Conservation (phyloP, 2,329 filamentous ascomycete species). For the Aspergillus bombycis region DNA sequence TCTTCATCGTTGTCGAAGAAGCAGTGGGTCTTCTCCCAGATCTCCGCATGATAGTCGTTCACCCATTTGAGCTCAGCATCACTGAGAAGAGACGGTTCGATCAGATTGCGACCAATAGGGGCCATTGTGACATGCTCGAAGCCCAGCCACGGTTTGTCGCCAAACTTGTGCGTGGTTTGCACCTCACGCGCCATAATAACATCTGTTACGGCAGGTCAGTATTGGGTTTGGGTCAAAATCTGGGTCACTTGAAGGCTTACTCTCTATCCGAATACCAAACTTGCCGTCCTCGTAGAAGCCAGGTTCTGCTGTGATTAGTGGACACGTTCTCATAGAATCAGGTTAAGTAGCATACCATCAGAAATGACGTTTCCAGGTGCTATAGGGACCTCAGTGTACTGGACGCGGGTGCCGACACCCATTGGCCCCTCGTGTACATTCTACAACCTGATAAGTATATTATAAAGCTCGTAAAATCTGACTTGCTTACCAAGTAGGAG, state of each 20-base stretch:
- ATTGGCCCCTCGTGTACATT: conserved; percentile 98
- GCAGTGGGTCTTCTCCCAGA: conserved; percentile 76
- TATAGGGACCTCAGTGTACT: conserved; percentile 88
- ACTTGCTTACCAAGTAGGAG: conserved; percentile 67
- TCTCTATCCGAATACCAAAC: conserved; percentile 96
- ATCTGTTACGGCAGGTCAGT: conserved; percentile 48
- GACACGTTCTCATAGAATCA: conserved; percentile 1
- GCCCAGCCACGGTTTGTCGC: conserved; percentile 89
- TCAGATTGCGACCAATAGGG: conserved; percentile 86
- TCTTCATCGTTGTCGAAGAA: conserved; percentile 74
- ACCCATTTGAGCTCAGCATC: conserved; percentile 79
- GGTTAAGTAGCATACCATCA: conserved; percentile 54
- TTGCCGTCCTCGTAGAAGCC: conserved; percentile 96
- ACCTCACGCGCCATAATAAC: conserved; percentile 87
- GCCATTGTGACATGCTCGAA: conserved; percentile 99
- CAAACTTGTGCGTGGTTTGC: conserved; percentile 84
- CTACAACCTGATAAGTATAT: conserved; percentile 30
- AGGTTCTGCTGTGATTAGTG: conserved; percentile 61
- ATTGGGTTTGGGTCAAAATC: neutral
- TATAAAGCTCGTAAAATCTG: neutral
- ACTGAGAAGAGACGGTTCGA: conserved; percentile 74
- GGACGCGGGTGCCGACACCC: conserved; percentile 87
- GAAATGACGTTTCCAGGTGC: conserved; percentile 93
- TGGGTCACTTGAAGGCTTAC: conserved; percentile 35
- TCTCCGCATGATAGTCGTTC: conserved; percentile 80